phyloP scores from a whole-genome alignment of 2,329 filamentous ascomycete genomes.

The Aureobasidium vineae region DNA sequence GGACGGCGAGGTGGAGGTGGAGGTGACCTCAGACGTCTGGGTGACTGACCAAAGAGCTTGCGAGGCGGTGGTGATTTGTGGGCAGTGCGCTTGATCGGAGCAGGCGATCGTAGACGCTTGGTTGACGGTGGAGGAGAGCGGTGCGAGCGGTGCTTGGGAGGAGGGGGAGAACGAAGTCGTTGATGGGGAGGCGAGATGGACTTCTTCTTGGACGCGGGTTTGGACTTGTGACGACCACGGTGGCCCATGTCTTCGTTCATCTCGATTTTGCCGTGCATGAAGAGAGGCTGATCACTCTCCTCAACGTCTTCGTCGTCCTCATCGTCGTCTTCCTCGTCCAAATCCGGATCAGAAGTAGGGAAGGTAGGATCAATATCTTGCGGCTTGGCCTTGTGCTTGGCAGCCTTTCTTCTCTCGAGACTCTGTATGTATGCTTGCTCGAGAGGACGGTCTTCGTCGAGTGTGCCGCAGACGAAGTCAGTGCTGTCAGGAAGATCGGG shows the following conservation, averaged over 20 bases:
- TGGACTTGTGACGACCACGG: slow-evolving; percentile 40
- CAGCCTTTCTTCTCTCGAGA: slow-evolving; percentile 74
- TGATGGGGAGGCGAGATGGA: slow-evolving; percentile 59
- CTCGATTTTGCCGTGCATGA: slow-evolving; percentile 60
- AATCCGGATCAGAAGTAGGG: slow-evolving; percentile 87
- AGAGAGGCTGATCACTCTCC: slow-evolving; percentile 66
- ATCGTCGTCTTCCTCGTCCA: slow-evolving; percentile 69
- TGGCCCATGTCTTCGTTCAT: slow-evolving; percentile 62
- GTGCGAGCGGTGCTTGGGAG: slow-evolving; percentile 29
- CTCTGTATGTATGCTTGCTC: slow-evolving; percentile 90
- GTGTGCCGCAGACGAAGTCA: slow-evolving; percentile 96
- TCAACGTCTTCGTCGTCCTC: slow-evolving; percentile 45
- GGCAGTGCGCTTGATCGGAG: slow-evolving; percentile 37
- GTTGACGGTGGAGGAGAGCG: slow-evolving; percentile 49
- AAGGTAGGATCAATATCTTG: slow-evolving; percentile 98
- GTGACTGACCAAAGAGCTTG: slow-evolving; percentile 68
- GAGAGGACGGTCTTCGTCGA: slow-evolving; percentile 92
- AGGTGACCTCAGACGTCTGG: slow-evolving; percentile 56
- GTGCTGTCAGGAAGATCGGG: slow-evolving; percentile 94
- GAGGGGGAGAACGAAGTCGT: slow-evolving; percentile 54
- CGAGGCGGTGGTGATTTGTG: slow-evolving; percentile 42
- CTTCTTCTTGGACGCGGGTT: slow-evolving; percentile 37
- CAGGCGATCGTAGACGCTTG: slow-evolving; percentile 33
- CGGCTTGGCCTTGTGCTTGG: slow-evolving; percentile 79
- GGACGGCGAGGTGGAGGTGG: slow-evolving; percentile 41